Evolutionary conservation across 1,284 basidiomycete genomes (phyloP), one percentile per base, ranked within the genome.

Genomic region (Vanrija sp.): DNA sequence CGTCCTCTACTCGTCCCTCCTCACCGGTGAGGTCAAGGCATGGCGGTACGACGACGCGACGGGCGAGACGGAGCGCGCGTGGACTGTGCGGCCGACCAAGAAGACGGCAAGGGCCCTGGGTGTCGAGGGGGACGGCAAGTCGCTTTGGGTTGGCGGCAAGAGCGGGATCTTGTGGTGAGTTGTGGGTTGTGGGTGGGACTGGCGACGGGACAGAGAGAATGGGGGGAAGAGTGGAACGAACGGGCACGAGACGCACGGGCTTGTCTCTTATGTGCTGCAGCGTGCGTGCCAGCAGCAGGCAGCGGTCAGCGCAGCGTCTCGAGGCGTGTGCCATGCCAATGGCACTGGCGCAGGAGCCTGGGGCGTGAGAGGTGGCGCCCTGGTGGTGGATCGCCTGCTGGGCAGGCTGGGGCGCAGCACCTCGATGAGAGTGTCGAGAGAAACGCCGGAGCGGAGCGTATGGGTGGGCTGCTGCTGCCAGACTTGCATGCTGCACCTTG

Each of bases 11-110:
- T 80, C 86, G 6, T 88, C 84, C 1, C 82, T 95, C 3, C 80
- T 97, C 25, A 87, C 87, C 0, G 92, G 92, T 36, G 82, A 88
- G 51, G 79, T 96, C 63, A 89, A 88, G 63, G 85, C 88, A 0
- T 88, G 87, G 70, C 68, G 80, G 5, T 94, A 75, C 53, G 68
- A 86, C 83, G 43, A 88, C 82, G 35, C 87, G 83, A 66, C 65
- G 2, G 72, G 72, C 9, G 71, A 73, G 31, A 53, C 64, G 4
- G 60, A 61, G 19, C 56, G 63, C 23, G 55, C 47, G 25, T 77
- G 75, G 72, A 66, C 63, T 25, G 64, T 66, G 6, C 54, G 74
- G 38, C 75, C 75, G 8, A 68, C 65, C 6, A 77, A 75, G 74
- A 81, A 84, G 46, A 91, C 89, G 18, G 89, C 87, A 67, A 81